These are phyloP conservation scores for Diaporthe capsici DNA, from an alignment of 2,329 filamentous ascomycete genomes.

Conservation along the genomic window DNA sequence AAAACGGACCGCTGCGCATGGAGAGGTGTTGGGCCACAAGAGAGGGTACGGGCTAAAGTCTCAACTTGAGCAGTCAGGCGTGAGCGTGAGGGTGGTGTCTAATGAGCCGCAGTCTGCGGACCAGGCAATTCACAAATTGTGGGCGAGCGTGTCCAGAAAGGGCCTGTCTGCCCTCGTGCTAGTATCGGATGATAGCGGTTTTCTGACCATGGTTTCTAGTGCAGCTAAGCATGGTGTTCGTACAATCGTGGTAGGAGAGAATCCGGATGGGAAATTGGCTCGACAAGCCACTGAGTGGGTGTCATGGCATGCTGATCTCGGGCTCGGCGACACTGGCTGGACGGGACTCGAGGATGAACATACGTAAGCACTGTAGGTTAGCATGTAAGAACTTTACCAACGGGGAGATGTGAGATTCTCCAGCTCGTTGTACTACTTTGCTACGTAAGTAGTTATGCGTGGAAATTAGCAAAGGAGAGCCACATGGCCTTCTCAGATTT, in stretches of 20 bases:
- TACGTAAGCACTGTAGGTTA: not conserved
- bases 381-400: too few relatives aligned
- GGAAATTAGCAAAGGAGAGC: too few relatives aligned
- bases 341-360: not conserved
- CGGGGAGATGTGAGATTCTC: too few relatives aligned
- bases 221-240: not conserved
- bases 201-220: not conserved
- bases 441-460: too few relatives aligned
- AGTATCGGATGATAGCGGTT: not conserved
- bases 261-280: not conserved
- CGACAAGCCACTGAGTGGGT: not conserved
- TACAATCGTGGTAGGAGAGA: not conserved
- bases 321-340: not conserved
- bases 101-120: not conserved
- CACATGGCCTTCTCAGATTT: too few relatives aligned
- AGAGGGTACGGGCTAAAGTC: not conserved
- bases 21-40: not conserved
- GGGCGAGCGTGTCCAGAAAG: not conserved
- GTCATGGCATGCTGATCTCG: not conserved
- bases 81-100: not conserved
- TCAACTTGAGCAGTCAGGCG: not conserved
- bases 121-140: not conserved
- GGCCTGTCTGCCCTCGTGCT: not conserved
- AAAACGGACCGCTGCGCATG: not conserved
- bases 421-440: too few relatives aligned